A percentile compares a stretch with the other conserved stretches of the same genome.
Conservation (phyloP, 2,329 filamentous ascomycete species). For the Hysterium pulicare region DNA sequence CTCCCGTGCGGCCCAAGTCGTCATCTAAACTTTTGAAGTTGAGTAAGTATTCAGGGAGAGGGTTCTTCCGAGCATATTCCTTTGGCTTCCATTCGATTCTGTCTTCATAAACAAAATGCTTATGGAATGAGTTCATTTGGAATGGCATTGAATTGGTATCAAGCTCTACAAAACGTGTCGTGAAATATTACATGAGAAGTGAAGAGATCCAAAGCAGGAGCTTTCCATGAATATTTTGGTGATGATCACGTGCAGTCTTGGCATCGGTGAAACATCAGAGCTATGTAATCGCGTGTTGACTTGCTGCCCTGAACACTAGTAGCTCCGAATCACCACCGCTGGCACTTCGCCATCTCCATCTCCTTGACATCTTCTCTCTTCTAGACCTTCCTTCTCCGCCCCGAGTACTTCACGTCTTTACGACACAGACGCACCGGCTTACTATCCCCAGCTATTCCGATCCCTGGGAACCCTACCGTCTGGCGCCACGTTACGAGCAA, state of each 20-base stretch:
- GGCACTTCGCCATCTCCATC: slow-evolving; percentile 31
- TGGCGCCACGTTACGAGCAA: slow-evolving; percentile 26
- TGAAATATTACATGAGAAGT: no score
- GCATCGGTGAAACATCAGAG: background rate
- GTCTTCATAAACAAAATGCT: background rate
- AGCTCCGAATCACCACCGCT: slow-evolving; percentile 19
- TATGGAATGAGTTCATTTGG: no score
- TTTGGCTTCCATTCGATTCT: background rate
- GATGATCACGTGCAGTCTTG: slow-evolving; percentile 2
- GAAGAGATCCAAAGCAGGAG: no score
- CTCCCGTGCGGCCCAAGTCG: no score
- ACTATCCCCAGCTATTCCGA: slow-evolving; percentile 15
- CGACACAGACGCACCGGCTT: slow-evolving; percentile 9
- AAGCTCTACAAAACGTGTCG: no score
- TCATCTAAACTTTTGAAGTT: no score
- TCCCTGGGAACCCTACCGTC: slow-evolving; percentile 17
- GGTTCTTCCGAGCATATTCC: background rate
- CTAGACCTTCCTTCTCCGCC: slow-evolving; percentile 30
- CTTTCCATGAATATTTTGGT: background rate
- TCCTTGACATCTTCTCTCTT: slow-evolving; percentile 21
- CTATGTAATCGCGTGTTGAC: slow-evolving; percentile 8
- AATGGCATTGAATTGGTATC: no score
- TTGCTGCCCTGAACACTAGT: slow-evolving; percentile 9
- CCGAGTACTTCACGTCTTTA: slow-evolving; percentile 11
- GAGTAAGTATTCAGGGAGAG: background rate